Evolutionary conservation across 2,329 filamentous ascomycete species (phyloP).

Genomic region (Aspergillus terreus): DNA sequence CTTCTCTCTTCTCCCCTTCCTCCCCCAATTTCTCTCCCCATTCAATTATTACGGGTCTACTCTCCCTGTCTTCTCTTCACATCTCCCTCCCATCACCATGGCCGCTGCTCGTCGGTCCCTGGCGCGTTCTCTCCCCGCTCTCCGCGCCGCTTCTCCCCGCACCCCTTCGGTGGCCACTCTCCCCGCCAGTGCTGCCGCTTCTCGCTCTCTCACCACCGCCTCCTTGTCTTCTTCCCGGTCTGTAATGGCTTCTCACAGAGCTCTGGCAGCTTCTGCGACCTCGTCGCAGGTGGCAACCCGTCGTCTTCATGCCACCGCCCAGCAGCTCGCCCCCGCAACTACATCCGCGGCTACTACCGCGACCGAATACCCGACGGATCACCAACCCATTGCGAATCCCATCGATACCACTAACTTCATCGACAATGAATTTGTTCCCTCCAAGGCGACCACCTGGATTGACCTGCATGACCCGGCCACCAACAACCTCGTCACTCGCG

Average conservation of each 20-base stretch:
- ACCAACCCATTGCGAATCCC: constrained; percentile 54
- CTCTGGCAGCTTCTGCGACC: constrained; percentile 14
- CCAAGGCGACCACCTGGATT: constrained; percentile 59
- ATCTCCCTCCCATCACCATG: constrained; percentile 22
- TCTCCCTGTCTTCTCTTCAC: background rate
- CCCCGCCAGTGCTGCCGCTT: constrained; percentile 20
- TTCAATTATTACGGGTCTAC: background rate
- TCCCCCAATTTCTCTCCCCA: background rate
- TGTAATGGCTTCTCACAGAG: constrained; percentile 12
- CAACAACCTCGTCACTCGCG: constrained; percentile 63
- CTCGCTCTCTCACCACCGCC: constrained; percentile 22
- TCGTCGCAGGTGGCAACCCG: constrained; percentile 24
- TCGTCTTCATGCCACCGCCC: constrained; percentile 52
- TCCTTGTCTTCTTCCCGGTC: constrained; percentile 19
- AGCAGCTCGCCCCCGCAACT: constrained; percentile 49
- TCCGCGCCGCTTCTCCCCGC: constrained; percentile 36
- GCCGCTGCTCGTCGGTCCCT: constrained; percentile 34
- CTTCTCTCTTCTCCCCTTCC: background rate
- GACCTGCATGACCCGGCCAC: constrained; percentile 63
- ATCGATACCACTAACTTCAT: constrained; percentile 61
- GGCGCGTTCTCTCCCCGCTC: constrained; percentile 35
- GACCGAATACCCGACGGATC: constrained; percentile 53
- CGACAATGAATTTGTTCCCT: constrained; percentile 59
- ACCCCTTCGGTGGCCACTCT: constrained; percentile 21
- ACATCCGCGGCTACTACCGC: constrained; percentile 48